Percentiles rank a stretch among this genome's conserved stretches.
These are phyloP conservation scores for Telopea speciosissima DNA, from an alignment of 177 flowering plant species.

Conservation along the genomic window DNA sequence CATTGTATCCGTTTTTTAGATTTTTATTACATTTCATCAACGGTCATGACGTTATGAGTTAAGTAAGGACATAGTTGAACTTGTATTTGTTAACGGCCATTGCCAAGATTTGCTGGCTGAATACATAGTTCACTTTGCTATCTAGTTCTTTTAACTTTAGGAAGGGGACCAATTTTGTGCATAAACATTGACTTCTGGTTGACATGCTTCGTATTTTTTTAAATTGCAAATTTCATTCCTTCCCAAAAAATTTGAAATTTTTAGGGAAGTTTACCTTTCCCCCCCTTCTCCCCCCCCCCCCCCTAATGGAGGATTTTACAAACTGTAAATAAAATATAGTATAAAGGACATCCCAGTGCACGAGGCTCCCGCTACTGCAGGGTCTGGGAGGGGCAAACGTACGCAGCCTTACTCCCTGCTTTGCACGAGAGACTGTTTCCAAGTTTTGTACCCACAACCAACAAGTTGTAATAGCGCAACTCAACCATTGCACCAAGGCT, in stretches of 20 bases:
- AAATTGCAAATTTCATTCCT: neutral
- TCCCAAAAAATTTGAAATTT: too few species aligned
- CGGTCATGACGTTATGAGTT: neutral
- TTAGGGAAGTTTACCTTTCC: too few species aligned
- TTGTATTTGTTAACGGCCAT: neutral
- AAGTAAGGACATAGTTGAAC: neutral
- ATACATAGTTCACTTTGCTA: neutral
- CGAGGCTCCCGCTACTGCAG: too few species aligned
- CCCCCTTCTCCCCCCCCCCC: too few species aligned
- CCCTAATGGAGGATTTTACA: neutral
- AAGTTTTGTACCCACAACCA: too few species aligned
- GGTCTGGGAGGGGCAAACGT: too few species aligned
- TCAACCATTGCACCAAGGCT: too few species aligned
- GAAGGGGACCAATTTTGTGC: neutral
- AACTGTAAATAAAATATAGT: neutral
- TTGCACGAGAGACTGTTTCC: too few species aligned
- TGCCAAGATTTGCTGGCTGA: neutral
- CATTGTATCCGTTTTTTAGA: conserved; percentile 80
- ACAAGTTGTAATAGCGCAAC: too few species aligned
- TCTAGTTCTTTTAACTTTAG: neutral
- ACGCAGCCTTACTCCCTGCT: too few species aligned
- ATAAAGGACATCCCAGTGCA: too few species aligned
- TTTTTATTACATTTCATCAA: neutral
- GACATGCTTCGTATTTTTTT: neutral
- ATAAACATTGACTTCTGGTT: neutral